Evolutionary conservation across 1,139 yeast genomes (phyloP), one percentile per base, ranked within the genome.

Genomic region (Saccharomyces uvarum): DNA sequence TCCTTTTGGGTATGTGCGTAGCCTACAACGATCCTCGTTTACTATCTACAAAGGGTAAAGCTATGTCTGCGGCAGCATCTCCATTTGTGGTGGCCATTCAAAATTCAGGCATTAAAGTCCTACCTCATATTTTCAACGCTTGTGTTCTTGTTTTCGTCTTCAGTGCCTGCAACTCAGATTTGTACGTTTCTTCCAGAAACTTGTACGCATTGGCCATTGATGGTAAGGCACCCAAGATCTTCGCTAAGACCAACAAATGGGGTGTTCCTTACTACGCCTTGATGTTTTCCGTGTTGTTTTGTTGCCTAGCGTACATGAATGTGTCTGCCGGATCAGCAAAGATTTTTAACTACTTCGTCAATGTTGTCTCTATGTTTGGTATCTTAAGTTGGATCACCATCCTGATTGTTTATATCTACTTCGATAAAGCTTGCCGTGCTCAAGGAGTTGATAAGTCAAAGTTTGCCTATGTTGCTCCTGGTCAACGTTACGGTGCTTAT

Each of bases 1-100:
- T 86, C 62, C 75, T 86, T 63, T 72, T 86, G 62, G 91, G 93
- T 56, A 77, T 86, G 82, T 80, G 87, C 70, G 93, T 87, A 53
- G 83, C 90, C 41, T 83, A 84, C 59, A 79, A 77, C 62, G 91
- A 86, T 69, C 81, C 82, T 47, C 68, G 74, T 57, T 64, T 56
- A 60, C 4, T 64, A 29, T 56, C 60, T 47, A 77, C 79, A 24
- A 68, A 62, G 50, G 58, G 47, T 13, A 56, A 59, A 31, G 77
- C 80, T 33, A 76, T 78, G 13, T 76, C 81, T 55, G 88, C 88
- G 16, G 77, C 85, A 55, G 88, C 91, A n/a, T 86, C 93, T 16
- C 95, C 95, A 48, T 86, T 86, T 67, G 84, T 78, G 54, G 79
- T 81, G 59, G 84, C 84, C 32, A 78, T 80, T 59, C 75, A 76